Base-by-base conservation (phyloP, 305 asterid species). In the Fraxinus floribunda region DNA sequence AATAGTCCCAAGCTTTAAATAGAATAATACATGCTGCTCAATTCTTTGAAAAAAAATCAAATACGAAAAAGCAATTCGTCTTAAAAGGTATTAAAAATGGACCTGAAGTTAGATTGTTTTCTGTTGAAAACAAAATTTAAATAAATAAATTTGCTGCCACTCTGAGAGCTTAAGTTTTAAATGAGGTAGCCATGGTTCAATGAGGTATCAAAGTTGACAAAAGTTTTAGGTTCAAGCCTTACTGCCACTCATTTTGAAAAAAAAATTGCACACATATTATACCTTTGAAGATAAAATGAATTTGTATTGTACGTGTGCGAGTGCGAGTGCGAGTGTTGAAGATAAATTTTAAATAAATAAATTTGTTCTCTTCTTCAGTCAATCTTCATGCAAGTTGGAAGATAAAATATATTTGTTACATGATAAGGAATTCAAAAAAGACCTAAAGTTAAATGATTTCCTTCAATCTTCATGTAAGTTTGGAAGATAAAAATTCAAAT, bases 391-490 rank as follows among this genome's bases (percentile, higher is more conserved):
- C 32, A 82, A 79, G 36, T 68, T 76, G 32, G 34, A 78, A 16
- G 35, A 85, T 70, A 57, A 76, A 73, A 2, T 9, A 64, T 15
- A 64, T 1, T 64, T 2, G 29, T 64, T 64, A 26, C 16, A 64
- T 29, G 20, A 29, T 26, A 1, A 26, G 38, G 68, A 72, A 35
- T 41, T 62, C 68, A 71, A 75, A 1, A 64, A 46, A 81, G 72
- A 10, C 72, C 72, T 24, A 64, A 22, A 64, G 36, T 24, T 46
- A 71, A 78, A 41, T 46, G 3, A 10, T 22, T 38, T 39, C n/a
- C 73, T 55, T 75, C 32, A 70, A 76, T 57, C 66, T 78, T 79
- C 79, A 85, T 15, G 24, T 18, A 82, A 79, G 36, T 68, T 68
- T 70, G 32, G 20, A 78, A 55, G 30, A 85, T 39, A 57, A 79